These are phyloP conservation scores for Acanthamoeba polyphaga DNA, from an alignment of 208 protist species.

Conservation along the genomic window DNA sequence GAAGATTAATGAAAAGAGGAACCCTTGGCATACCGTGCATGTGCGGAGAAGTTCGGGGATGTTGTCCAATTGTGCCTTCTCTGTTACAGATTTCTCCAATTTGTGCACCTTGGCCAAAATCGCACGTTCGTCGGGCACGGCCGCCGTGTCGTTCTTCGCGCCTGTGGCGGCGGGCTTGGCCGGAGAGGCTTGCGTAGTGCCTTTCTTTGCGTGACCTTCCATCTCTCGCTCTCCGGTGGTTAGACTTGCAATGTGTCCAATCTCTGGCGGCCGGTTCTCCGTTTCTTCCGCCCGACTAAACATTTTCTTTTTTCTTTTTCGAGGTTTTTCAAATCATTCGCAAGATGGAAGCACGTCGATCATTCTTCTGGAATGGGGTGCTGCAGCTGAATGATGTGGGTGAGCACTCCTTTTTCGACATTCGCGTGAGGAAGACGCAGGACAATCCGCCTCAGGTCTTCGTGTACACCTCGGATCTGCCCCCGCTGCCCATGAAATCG, in stretches of 20 bases:
- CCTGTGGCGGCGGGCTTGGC: neutral
- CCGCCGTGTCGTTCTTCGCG: neutral
- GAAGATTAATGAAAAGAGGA: neutral
- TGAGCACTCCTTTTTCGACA: conserved; percentile 48
- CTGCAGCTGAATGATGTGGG: conserved; percentile 59
- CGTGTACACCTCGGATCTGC: conserved; percentile 56
- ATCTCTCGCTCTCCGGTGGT: neutral
- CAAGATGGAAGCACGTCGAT: conserved; percentile 54
- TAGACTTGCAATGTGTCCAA: neutral
- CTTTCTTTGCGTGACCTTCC: neutral
- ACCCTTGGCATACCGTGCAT: neutral
- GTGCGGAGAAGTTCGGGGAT: neutral
- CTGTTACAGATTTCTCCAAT: conserved; percentile 10
- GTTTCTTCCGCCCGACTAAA: neutral
- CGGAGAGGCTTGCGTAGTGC: neutral
- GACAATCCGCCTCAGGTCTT: conserved; percentile 37
- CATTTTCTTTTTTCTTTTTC: neutral
- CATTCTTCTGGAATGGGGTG: conserved; percentile 72
- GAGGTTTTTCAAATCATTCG: neutral
- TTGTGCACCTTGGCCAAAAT: conserved; percentile 23
- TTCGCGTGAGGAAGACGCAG: conserved; percentile 10
- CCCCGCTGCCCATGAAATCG: conserved; percentile 32
- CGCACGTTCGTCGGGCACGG: neutral
- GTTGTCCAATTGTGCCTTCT: conserved; percentile 30
- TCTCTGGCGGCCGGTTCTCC: neutral